Evolutionary conservation across 768 basidiomycete species (phyloP).

Genomic region (Rhodotorula diobovata): DNA sequence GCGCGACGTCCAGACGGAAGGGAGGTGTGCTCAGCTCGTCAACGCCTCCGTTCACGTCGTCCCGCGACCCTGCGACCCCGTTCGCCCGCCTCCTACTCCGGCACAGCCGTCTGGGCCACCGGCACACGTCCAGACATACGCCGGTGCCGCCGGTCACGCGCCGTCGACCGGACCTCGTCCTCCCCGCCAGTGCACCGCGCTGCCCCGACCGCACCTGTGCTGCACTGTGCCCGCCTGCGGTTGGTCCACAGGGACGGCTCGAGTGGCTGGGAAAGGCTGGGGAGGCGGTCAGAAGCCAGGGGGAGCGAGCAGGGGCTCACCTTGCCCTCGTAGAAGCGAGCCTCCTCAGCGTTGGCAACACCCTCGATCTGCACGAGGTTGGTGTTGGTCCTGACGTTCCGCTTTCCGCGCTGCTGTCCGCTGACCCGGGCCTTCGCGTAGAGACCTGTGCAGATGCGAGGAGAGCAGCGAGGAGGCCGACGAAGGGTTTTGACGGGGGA

Average conservation of each 20-base stretch:
- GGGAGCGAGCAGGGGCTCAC: conserved; percentile 51
- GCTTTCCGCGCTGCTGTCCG: conserved; percentile 97
- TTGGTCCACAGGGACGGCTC: too few relatives aligned
- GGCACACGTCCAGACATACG: too few relatives aligned
- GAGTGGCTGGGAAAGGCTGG: neutral
- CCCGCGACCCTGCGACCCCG: too few relatives aligned
- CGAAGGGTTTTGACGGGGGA: neutral
- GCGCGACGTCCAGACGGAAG: neutral
- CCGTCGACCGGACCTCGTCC: too few relatives aligned
- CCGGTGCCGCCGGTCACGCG: too few relatives aligned
- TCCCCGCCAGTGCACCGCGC: too few relatives aligned
- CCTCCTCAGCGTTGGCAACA: conserved; percentile 84
- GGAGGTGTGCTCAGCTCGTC: neutral
- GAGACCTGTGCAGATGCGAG: conserved; percentile 8
- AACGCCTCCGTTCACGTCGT: too few relatives aligned
- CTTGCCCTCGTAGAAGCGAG: conserved; percentile 98
- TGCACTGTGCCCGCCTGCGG: neutral
- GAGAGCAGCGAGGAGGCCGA: neutral
- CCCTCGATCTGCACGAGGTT: conserved; percentile 97
- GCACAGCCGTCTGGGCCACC: too few relatives aligned
- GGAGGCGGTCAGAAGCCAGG: too few relatives aligned
- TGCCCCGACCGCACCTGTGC: too few relatives aligned
- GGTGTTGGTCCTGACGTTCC: conserved; percentile 92
- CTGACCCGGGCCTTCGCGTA: conserved; percentile 69
- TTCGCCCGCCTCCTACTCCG: too few relatives aligned